Evolutionary conservation across 371 early-diverging fungal genomes (phyloP).

Genomic region (Syncephalastrum racemosum): DNA sequence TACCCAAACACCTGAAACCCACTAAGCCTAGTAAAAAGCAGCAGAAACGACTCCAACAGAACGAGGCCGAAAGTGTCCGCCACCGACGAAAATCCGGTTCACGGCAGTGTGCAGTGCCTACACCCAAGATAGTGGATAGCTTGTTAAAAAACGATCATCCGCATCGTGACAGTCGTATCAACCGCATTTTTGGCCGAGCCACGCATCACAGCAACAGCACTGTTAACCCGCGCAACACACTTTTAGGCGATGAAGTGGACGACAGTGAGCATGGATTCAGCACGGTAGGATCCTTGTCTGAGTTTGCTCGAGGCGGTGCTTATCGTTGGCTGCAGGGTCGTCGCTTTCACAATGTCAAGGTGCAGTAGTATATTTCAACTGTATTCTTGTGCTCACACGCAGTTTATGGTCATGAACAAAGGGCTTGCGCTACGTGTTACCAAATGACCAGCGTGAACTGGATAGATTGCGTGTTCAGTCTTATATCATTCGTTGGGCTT

Average conservation of each 20-base stretch:
- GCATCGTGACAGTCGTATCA: too few relatives aligned
- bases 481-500: slow-evolving; percentile 30
- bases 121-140: too few relatives aligned
- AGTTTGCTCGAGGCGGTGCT: slow-evolving; percentile 23
- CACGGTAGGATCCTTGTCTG: slow-evolving; percentile 9
- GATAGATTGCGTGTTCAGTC: slow-evolving; percentile 26
- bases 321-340: slow-evolving; percentile 35
- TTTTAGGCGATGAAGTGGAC: background rate
- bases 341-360: slow-evolving; percentile 9
- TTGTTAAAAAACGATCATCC: too few relatives aligned
- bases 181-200: too few relatives aligned
- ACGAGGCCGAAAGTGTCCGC: too few relatives aligned
- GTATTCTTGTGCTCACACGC: background rate
- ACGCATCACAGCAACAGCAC: background rate
- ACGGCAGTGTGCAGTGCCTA: too few relatives aligned
- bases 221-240: too few relatives aligned
- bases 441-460: slow-evolving; percentile 30
- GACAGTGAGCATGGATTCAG: background rate
- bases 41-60: background rate
- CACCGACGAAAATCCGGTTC: too few relatives aligned
- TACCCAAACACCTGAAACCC: slow-evolving; percentile 15
- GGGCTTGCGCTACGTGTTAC: slow-evolving; percentile 10
- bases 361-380: background rate
- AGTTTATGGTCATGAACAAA: background rate
- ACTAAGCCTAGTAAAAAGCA: slow-evolving; percentile 7